Percentiles rank a stretch among this genome's conserved stretches.
phyloP scores from a whole-genome alignment of 768 basidiomycete genomes.

The Lentinula sp. region DNA sequence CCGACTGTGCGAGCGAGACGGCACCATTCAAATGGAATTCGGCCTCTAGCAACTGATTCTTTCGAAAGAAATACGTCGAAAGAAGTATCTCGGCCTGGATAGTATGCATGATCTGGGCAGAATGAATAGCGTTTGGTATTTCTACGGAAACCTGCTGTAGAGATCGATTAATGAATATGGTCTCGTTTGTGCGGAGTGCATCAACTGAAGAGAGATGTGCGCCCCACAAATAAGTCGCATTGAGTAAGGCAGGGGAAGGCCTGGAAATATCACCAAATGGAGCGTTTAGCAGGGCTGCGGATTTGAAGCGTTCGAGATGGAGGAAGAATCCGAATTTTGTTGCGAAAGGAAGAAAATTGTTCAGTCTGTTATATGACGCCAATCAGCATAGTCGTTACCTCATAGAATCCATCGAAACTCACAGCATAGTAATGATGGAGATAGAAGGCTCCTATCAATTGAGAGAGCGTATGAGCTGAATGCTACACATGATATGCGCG shows the following conservation, averaged over 20 bases:
- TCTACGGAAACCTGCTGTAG: slow-evolving; percentile 23
- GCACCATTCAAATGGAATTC: slow-evolving; percentile 31
- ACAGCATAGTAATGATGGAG: slow-evolving; percentile 1
- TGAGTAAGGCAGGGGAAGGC: slow-evolving; percentile 19
- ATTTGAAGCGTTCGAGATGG: slow-evolving; percentile 25
- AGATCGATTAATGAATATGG: slow-evolving; percentile 25
- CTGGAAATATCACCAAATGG: slow-evolving; percentile 20
- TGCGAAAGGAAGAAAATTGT: slow-evolving; percentile 28
- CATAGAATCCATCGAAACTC: neutral
- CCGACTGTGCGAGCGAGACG: slow-evolving; percentile 19
- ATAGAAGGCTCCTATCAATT: neutral
- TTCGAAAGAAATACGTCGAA: slow-evolving; percentile 33
- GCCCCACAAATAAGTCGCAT: slow-evolving; percentile 23
- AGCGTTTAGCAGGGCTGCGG: slow-evolving; percentile 23
- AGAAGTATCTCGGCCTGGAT: slow-evolving; percentile 34
- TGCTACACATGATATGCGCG: neutral
- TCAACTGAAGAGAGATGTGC: slow-evolving; percentile 17
- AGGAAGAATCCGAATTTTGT: slow-evolving; percentile 40
- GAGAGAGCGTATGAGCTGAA: neutral
- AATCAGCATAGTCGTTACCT: neutral
- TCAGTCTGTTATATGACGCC: slow-evolving; percentile 18
- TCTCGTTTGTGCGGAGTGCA: slow-evolving; percentile 13
- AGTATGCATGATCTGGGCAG: slow-evolving; percentile 20
- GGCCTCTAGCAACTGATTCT: slow-evolving; percentile 33
- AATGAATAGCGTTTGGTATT: slow-evolving; percentile 12